These are phyloP conservation scores for Tylopilus felleus DNA, from an alignment of 768 basidiomycete genomes.

Conservation along the genomic window DNA sequence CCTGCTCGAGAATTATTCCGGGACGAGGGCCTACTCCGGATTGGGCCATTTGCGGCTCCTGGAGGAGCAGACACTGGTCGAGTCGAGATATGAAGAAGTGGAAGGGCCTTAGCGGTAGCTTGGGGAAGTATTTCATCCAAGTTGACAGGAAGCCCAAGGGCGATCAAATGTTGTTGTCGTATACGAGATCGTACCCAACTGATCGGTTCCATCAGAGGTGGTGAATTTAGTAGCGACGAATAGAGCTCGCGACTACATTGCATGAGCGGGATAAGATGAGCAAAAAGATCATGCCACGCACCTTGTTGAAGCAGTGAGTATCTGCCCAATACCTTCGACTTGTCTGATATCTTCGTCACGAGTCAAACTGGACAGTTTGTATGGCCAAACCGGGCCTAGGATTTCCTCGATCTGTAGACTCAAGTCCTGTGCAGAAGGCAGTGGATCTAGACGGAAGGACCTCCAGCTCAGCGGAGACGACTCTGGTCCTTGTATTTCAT, in stretches of 20 bases:
- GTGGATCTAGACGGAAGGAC: conserved; percentile 60
- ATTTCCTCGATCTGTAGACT: conserved; percentile 62
- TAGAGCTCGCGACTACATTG: conserved; percentile 73
- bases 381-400: conserved; percentile 62
- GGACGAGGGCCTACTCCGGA: conserved; percentile 29
- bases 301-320: conserved; percentile 76
- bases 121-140: conserved; percentile 86
- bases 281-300: conserved; percentile 28
- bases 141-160: conserved; percentile 92
- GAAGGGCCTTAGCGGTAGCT: conserved; percentile 61
- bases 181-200: conserved; percentile 94
- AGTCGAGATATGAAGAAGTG: conserved; percentile 78
- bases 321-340: conserved; percentile 75
- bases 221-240: conserved; percentile 63
- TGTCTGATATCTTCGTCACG: conserved; percentile 75
- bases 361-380: conserved; percentile 49
- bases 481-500: conserved; percentile 30
- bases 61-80: conserved; percentile 81
- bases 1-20: conserved; percentile 53
- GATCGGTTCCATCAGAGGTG: conserved; percentile 76
- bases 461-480: conserved; percentile 52
- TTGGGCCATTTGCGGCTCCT: conserved; percentile 43
- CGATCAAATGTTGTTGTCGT: conserved; percentile 84
- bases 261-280: conserved; percentile 23
- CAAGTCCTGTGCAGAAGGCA: conserved; percentile 56